These are phyloP conservation scores for Colletotrichum sp. DNA, from an alignment of 2,329 filamentous ascomycete species.

Conservation along the genomic window DNA sequence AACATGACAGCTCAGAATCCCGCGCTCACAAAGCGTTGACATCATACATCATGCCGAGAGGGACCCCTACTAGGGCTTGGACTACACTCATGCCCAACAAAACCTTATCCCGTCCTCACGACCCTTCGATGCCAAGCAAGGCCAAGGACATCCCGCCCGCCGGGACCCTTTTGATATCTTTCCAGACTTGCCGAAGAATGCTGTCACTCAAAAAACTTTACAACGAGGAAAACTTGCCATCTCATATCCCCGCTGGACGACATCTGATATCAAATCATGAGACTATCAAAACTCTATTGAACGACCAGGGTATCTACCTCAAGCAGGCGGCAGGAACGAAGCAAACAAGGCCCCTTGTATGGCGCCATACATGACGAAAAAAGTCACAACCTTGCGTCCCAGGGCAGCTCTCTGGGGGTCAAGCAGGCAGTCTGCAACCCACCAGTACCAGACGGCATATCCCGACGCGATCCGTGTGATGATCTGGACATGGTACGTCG, in stretches of 20 bases:
- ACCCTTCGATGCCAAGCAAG: neutral
- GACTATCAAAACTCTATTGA: neutral
- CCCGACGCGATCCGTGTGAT: slow-evolving; percentile 88
- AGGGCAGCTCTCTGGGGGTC: slow-evolving; percentile 33
- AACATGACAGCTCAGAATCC: neutral
- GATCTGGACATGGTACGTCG: slow-evolving; percentile 91
- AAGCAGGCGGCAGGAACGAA: slow-evolving; percentile 87
- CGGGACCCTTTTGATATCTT: neutral
- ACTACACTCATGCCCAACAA: neutral
- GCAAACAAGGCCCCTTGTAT: slow-evolving; percentile 87
- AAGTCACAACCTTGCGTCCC: slow-evolving; percentile 56
- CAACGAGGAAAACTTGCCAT: neutral
- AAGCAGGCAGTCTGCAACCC: slow-evolving; percentile 62
- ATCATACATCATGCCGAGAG: neutral
- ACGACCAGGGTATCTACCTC: slow-evolving; percentile 1
- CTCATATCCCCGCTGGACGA: neutral
- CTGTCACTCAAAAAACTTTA: neutral
- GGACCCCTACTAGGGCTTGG: neutral
- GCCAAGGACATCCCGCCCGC: neutral
- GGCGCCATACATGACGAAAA: slow-evolving; percentile 81
- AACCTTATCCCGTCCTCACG: neutral
- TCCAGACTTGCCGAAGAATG: neutral
- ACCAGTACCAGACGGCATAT: slow-evolving; percentile 90
- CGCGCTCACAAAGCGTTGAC: neutral
- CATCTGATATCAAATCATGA: neutral